Conservation (phyloP, 83 land plant species). For the Larix sibirica region DNA sequence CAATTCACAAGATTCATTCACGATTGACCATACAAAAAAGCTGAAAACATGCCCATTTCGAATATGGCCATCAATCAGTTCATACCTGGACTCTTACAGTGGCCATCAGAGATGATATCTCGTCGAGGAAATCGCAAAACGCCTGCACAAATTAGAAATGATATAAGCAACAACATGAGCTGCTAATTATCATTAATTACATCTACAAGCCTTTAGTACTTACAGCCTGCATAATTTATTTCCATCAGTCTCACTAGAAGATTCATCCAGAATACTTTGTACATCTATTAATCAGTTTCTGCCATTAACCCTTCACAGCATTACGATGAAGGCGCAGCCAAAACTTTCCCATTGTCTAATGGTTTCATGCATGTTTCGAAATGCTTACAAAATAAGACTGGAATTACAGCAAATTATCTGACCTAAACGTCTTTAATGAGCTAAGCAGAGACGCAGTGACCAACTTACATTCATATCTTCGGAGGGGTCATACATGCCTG, state of each 20-base stretch:
- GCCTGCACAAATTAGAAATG: conserved; percentile 25
- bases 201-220: no score
- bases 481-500: conserved; percentile 53
- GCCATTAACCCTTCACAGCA: no score
- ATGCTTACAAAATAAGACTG: not conserved
- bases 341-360: not conserved
- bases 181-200: not conserved
- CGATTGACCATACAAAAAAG: not conserved
- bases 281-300: no score
- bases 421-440: not conserved
- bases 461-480: conserved; percentile 58
- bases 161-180: not conserved
- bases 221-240: no score
- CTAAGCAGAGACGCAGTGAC: not conserved
- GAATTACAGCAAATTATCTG: not conserved
- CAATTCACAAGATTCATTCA: not conserved
- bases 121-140: conserved; percentile 51
- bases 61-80: not conserved
- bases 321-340: no score
- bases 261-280: no score
- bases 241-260: no score
- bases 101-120: conserved; percentile 51
- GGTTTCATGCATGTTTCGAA: not conserved
- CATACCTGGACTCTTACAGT: conserved; percentile 39
- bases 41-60: no score